Base-by-base conservation (phyloP, 2,329 filamentous ascomycete genomes). In the Penicillium sp. region DNA sequence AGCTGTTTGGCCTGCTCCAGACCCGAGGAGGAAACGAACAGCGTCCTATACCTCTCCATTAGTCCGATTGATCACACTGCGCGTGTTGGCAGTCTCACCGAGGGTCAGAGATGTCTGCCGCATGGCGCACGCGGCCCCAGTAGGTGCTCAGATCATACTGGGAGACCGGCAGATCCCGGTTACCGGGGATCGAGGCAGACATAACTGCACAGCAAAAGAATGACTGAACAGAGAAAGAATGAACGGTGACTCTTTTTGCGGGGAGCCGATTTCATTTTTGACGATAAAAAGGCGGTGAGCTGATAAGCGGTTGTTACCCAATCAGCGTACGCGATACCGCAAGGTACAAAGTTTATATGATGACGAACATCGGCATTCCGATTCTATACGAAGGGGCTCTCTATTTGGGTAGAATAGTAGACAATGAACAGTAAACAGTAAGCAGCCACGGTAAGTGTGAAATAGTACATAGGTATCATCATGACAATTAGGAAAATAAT, bases 131-230 rank as follows among this genome's bases (percentile, higher is more conserved):
- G 49, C 93, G 84, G 56, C 93, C 93, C 87, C 87, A 93, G 74
- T 98, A 98, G 38, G 90, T 96, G 66, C 72, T 81, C 63, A 98
- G 78, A 67, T 98, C 88, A 79, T 94, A 91, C 70, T 89, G 89
- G 44, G 93, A 98, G 46, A 84, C 82, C 51, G 93, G 93, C 55
- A 96, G 78, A 69, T 95, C 89, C 69, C 91, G 86, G 57, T 70
- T 79, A 46, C 81, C 81, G 22, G 81, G 80, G 23, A 83, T 67
- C 22, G 81, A 82, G 38, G 79, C 73, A 34, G 81, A 82, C 81
- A 84, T 84, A 47, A 22, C 36, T 43, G 26, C 41, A 27, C 42
- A 40, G n/a, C 32, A 52, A 46, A 42, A 40, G 42, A 50, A 29
- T 42, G 49, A 53, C 22, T 24, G 42, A 50, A 42, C 23, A 20